Base-by-base conservation (phyloP, 2,329 filamentous ascomycete species). In the Botrytis deweyae region DNA sequence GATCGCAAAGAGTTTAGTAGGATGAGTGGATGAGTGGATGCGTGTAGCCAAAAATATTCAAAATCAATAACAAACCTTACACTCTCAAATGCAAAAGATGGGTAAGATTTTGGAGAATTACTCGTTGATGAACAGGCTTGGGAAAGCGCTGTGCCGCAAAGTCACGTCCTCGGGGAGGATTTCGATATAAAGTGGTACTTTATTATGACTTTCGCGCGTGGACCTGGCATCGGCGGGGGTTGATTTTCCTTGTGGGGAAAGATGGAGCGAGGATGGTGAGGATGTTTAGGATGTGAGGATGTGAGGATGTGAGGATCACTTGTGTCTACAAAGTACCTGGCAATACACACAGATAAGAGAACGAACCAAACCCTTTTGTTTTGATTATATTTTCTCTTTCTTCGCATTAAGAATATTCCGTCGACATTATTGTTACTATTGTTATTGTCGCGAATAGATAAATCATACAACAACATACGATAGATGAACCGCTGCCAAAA, bases 61-160 rank as follows among this genome's bases (percentile, higher is more conserved):
- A 33, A 58, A 58, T 58, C 52, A 55, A 68, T 20, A 52, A 55
- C 12, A 49, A 49, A 40, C 36, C 7, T 40, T 68, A 44, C n/a
- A 66, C 59, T 42, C 69, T 58, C 70, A 44, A 25, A 58, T 66
- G 3, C 20, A 58, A 66, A 58, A 52, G 58, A 29, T 25, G 44
- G 44, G 59, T 25, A 66, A 25, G 44, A 33, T 65, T 72, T 52
- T n/a, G 46, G n/a, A 55, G 65, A 55, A 55, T 29, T 40, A 22
- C 10, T 33, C 36, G 25, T 66, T 46, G 36, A 33, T 64, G 59
- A 62, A 55, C 33, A 38, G n/a, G 29, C 25, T 22, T 22, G n/a
- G 52, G 46, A 49, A 67, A 58, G 70, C 62, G 70, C 72, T 70
- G 72, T 73, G 72, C 72, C 72, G 72, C 66, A 63, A 42, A 63